Evolutionary conservation across 345 rosid species (phyloP).

Genomic region (Pugionium dolabratum): DNA sequence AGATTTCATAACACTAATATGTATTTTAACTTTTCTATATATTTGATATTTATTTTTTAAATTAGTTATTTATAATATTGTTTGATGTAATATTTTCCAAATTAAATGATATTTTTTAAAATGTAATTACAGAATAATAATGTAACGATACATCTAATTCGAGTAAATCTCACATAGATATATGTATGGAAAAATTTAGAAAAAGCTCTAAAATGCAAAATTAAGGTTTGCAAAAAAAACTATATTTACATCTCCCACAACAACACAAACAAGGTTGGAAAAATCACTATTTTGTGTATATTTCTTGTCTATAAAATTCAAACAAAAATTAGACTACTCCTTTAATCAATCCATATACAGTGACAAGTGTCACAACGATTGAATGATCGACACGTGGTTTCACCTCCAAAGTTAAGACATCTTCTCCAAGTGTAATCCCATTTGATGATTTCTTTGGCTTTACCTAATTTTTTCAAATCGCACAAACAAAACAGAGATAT

Average conservation of each 20-base stretch:
- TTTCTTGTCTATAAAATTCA: neutral
- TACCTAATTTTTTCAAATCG: slow-evolving; percentile 33
- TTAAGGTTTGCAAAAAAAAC: slow-evolving; percentile 16
- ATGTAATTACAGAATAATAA: no score
- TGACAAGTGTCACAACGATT: slow-evolving; percentile 49
- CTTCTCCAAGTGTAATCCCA: slow-evolving; percentile 55
- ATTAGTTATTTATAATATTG: no score
- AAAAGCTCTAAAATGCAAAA: neutral
- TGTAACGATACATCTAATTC: no score
- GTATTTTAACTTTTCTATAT: no score
- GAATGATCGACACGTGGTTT: slow-evolving; percentile 54
- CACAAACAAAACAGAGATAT: neutral
- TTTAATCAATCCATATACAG: slow-evolving; percentile 54
- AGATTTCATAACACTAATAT: no score
- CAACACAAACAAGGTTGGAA: slow-evolving; percentile 39
- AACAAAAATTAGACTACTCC: slow-evolving; percentile 37
- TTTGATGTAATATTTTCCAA: no score
- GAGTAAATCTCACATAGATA: neutral
- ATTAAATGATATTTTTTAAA: no score
- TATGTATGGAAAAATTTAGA: neutral
- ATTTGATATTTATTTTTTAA: no score
- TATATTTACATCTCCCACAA: slow-evolving; percentile 33
- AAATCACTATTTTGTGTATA: slow-evolving; percentile 32
- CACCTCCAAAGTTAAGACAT: slow-evolving; percentile 50
- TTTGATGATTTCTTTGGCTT: slow-evolving; percentile 55